Evolutionary conservation across 208 protist species (phyloP).

Genomic region (Wallacemonas sp.): DNA sequence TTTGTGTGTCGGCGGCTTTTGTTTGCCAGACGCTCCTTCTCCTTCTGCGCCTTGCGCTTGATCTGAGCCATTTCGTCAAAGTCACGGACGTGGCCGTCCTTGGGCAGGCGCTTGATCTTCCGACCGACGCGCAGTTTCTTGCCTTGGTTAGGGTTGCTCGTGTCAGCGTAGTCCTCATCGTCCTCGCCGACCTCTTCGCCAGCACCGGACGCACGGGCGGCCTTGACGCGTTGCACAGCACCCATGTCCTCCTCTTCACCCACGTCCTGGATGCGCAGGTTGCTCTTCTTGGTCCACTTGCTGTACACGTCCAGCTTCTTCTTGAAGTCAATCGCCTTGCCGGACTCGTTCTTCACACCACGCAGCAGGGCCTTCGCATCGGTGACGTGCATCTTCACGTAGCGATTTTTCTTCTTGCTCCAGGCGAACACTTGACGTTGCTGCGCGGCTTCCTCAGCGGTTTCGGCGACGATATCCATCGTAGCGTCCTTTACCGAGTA

Average conservation of each 20-base stretch:
- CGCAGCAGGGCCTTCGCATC: conserved; percentile 88
- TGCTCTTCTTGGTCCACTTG: conserved; percentile 91
- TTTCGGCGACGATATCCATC: conserved; percentile 86
- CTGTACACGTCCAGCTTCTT: conserved; percentile 84
- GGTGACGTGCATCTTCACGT: conserved; percentile 88
- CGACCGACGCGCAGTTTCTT: conserved; percentile 90
- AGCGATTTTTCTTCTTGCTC: conserved; percentile 93
- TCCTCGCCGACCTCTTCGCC: conserved; percentile 24
- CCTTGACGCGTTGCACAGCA: conserved; percentile 65
- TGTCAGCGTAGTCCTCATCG: conserved; percentile 74
- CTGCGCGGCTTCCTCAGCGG: conserved; percentile 73
- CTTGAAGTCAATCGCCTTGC: conserved; percentile 93
- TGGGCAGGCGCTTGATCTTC: conserved; percentile 80
- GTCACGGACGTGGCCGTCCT: conserved; percentile 82
- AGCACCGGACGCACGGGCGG: conserved; percentile 19
- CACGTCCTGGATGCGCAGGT: conserved; percentile 90
- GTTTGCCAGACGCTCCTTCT: conserved; percentile 63
- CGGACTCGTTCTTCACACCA: conserved; percentile 91
- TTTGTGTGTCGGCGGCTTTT: conserved; percentile 48
- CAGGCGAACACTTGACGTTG: conserved; percentile 90
- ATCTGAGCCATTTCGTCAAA: conserved; percentile 86
- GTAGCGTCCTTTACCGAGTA: conserved; percentile 90
- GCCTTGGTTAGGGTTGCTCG: conserved; percentile 88
- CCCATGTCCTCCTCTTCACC: conserved; percentile 90
- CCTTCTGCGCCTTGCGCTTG: conserved; percentile 79